A percentile compares a stretch with the other conserved stretches of the same genome.
Evolutionary conservation across 805 yeast species (phyloP).

Genomic region (Myxozyma vanderwaltii): DNA sequence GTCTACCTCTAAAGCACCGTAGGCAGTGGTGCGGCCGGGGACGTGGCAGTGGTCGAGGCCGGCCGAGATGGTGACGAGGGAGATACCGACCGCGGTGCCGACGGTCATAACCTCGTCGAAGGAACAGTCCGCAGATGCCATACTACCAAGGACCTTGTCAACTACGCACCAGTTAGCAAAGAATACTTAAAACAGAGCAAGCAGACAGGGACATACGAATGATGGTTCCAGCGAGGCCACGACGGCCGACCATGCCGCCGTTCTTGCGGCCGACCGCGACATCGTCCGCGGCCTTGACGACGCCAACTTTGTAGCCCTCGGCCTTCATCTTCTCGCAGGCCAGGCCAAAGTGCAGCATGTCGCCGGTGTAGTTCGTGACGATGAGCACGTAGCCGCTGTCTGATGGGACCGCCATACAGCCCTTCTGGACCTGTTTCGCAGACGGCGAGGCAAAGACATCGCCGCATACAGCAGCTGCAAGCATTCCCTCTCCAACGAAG

Average conservation of each 20-base stretch:
- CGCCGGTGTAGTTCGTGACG: slow-evolving; percentile 94
- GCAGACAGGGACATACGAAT: slow-evolving; percentile 40
- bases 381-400: slow-evolving; percentile 66
- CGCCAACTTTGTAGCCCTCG: slow-evolving; percentile 71
- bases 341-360: slow-evolving; percentile 86
- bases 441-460: slow-evolving; percentile 89
- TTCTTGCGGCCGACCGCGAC: slow-evolving; percentile 90
- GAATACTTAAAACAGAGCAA: neutral
- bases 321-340: slow-evolving; percentile 87
- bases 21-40: slow-evolving; percentile 60
- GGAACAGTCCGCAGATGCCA: slow-evolving; percentile 49
- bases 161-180: slow-evolving; percentile 50
- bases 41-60: slow-evolving; percentile 87
- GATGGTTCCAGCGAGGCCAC: slow-evolving; percentile 92
- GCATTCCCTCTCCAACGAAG: slow-evolving; percentile 79
- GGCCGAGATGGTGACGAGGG: slow-evolving; percentile 81
- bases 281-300: slow-evolving; percentile 83
- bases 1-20: slow-evolving; percentile 36
- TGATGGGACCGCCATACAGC: slow-evolving; percentile 47
- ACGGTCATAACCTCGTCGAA: slow-evolving; percentile 15
- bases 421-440: slow-evolving; percentile 77
- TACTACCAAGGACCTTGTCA: slow-evolving; percentile 83
- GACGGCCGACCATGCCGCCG: slow-evolving; percentile 88
- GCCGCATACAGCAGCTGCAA: slow-evolving; percentile 89
- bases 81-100: slow-evolving; percentile 13